A percentile compares a stretch with the other conserved stretches of the same genome.
These are phyloP conservation scores for Eutrema heterophyllum DNA, from an alignment of 345 rosid genomes.

Conservation along the genomic window DNA sequence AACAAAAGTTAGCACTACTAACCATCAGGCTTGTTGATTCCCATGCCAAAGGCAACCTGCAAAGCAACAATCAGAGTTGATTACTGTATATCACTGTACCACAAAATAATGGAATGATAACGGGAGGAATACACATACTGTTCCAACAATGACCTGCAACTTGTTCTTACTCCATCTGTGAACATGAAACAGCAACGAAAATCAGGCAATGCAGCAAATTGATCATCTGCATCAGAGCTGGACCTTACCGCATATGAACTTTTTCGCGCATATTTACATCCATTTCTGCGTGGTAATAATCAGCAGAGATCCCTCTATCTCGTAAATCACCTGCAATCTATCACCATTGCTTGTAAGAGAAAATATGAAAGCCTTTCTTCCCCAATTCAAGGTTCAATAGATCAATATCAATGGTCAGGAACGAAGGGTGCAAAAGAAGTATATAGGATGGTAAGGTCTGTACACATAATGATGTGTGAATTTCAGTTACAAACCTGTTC, in stretches of 20 bases:
- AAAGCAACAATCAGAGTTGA: conserved; percentile 18
- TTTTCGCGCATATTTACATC: conserved; percentile 80
- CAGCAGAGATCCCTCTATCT: conserved; percentile 73
- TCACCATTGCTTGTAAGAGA: conserved; percentile 27
- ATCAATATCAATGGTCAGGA: background rate
- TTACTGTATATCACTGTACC: background rate
- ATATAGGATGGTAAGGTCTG: background rate
- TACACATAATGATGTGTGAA: conserved; percentile 1
- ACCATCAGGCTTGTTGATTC: conserved; percentile 99
- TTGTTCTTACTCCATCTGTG: conserved; percentile 92
- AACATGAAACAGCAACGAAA: conserved; percentile 12
- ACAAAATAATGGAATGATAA: conserved; percentile 1
- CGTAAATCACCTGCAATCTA: conserved; percentile 82
- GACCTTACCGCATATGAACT: conserved; percentile 66
- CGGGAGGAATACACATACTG: conserved; percentile 48
- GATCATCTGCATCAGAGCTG: background rate
- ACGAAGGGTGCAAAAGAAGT: background rate
- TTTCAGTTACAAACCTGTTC: conserved; percentile 61
- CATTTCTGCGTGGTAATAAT: conserved; percentile 93
- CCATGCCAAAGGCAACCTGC: conserved; percentile 99
- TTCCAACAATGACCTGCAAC: conserved; percentile 96
- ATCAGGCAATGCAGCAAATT: conserved; percentile 1
- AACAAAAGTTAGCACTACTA: conserved; percentile 26
- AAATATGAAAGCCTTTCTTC: conserved; percentile 6
- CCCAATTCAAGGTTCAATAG: background rate